Conservation (phyloP, 768 basidiomycete genomes). For the Lactarius akahatsu region DNA sequence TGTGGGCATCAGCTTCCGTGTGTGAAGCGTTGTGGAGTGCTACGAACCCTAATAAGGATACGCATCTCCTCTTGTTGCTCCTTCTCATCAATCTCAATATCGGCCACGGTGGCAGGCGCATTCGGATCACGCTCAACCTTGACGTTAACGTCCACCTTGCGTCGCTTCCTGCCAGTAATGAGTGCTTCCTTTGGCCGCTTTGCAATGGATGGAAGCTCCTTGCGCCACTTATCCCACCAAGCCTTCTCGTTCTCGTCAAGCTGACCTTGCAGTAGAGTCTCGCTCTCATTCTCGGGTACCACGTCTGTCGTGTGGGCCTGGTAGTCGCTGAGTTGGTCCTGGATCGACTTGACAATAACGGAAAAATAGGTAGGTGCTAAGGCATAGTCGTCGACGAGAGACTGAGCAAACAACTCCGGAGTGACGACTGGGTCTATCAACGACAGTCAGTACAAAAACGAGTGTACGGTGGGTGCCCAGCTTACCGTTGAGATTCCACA, state of each 20-base stretch:
- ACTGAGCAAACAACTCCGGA: slow-evolving; percentile 86
- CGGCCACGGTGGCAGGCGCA: slow-evolving; percentile 51
- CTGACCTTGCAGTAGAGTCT: slow-evolving; percentile 41
- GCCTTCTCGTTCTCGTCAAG: slow-evolving; percentile 49
- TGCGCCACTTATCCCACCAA: slow-evolving; percentile 78
- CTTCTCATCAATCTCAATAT: slow-evolving; percentile 64
- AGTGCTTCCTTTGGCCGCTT: slow-evolving; percentile 29
- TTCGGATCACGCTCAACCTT: slow-evolving; percentile 21
- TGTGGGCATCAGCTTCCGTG: slow-evolving; percentile 6
- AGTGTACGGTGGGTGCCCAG: slow-evolving; percentile 28
- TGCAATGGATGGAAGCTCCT: slow-evolving; percentile 45
- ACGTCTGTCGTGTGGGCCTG: slow-evolving; percentile 59
- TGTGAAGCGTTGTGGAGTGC: neutral
- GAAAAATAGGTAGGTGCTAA: slow-evolving; percentile 64
- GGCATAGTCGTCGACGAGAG: slow-evolving; percentile 86
- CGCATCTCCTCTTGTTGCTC: slow-evolving; percentile 81
- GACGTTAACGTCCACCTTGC: slow-evolving; percentile 31
- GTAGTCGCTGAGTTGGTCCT: slow-evolving; percentile 84
- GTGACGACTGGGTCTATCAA: slow-evolving; percentile 82
- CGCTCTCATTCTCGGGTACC: slow-evolving; percentile 44
- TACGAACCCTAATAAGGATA: slow-evolving; percentile 83
- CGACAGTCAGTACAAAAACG: neutral
- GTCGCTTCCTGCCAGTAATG: slow-evolving; percentile 25
- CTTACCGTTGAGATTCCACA: slow-evolving; percentile 95
- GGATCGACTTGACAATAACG: slow-evolving; percentile 76